Percentiles rank a stretch among this genome's conserved stretches.
phyloP scores from a whole-genome alignment of 208 protist genomes.

The Leishmania gerbilli region DNA sequence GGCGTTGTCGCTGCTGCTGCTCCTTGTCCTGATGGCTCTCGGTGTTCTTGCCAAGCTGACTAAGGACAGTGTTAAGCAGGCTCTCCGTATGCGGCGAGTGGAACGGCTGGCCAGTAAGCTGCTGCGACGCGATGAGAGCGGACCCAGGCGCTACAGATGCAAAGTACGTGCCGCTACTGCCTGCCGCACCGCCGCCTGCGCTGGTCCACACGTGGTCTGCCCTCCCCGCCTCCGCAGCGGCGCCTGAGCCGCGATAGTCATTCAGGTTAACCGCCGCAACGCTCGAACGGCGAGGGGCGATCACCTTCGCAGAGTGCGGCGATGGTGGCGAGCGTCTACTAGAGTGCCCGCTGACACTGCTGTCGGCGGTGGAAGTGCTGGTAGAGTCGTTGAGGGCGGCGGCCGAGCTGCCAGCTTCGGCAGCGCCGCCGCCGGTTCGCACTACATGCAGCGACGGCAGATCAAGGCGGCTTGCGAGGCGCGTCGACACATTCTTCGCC shows the following conservation, averaged over 20 bases:
- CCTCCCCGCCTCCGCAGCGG: background rate
- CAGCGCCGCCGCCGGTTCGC: slow-evolving; percentile 2
- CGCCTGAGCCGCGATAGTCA: background rate
- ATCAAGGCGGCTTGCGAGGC: slow-evolving; percentile 10
- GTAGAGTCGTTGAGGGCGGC: background rate
- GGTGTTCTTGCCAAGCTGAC: background rate
- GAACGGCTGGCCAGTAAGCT: background rate
- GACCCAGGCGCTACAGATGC: slow-evolving; percentile 16
- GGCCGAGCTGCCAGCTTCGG: background rate
- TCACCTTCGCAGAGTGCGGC: slow-evolving; percentile 19
- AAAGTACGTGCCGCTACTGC: slow-evolving; percentile 4
- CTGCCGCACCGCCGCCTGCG: background rate
- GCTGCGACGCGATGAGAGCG: background rate
- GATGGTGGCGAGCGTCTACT: background rate
- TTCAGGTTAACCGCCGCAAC: slow-evolving; percentile 26
- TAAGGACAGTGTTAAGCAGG: slow-evolving; percentile 22
- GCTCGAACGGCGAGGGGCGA: slow-evolving; percentile 26
- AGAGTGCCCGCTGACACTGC: background rate
- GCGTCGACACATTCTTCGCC: slow-evolving; percentile 18
- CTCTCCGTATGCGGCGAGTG: slow-evolving; percentile 31
- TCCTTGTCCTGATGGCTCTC: background rate
- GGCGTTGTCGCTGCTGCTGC: background rate
- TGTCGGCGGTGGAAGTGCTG: slow-evolving; percentile 2
- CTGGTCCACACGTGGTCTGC: background rate
- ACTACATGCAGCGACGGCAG: slow-evolving; percentile 2